phyloP scores from a whole-genome alignment of 257 asterid genomes.

The Phtheirospermum japonicum region DNA sequence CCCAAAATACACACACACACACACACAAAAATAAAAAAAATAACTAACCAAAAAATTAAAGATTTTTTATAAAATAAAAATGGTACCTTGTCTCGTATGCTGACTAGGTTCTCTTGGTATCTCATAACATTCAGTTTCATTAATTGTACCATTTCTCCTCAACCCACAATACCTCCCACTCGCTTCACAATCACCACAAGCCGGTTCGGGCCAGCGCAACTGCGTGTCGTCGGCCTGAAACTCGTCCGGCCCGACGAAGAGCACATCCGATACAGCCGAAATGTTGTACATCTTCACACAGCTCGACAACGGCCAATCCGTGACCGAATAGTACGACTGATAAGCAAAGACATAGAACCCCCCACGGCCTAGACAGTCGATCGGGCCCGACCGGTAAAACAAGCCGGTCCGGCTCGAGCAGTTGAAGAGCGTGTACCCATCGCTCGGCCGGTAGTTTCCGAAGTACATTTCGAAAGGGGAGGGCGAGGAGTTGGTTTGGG shows the following conservation, averaged over 20 bases:
- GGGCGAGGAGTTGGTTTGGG: slow-evolving; percentile 30
- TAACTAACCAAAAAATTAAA: not conserved
- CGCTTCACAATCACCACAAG: slow-evolving; percentile 55
- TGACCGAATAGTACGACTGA: slow-evolving; percentile 28
- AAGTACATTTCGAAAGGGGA: slow-evolving; percentile 34
- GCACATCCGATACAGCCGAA: slow-evolving; percentile 37
- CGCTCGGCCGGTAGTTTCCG: not conserved
- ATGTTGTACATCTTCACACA: slow-evolving; percentile 61
- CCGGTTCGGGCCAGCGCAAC: slow-evolving; percentile 53
- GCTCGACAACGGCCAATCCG: slow-evolving; percentile 34
- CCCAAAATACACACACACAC: too few relatives aligned
- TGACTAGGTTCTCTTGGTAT: slow-evolving; percentile 32
- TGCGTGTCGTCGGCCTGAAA: slow-evolving; percentile 18
- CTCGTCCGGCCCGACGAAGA: slow-evolving; percentile 24
- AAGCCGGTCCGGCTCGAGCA: slow-evolving; percentile 34
- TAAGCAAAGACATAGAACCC: slow-evolving; percentile 36
- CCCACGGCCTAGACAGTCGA: slow-evolving; percentile 43
- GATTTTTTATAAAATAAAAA: not conserved
- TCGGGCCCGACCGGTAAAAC: not conserved
- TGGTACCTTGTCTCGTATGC: slow-evolving; percentile 29
- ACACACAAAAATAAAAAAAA: too few relatives aligned
- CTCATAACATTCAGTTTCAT: slow-evolving; percentile 46
- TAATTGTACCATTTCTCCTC: slow-evolving; percentile 34
- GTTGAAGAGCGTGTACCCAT: slow-evolving; percentile 51
- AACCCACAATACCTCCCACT: slow-evolving; percentile 42